A percentile compares a stretch with the other conserved stretches of the same genome.
Evolutionary conservation across 2,329 filamentous ascomycete genomes (phyloP).

Genomic region (Paecilomyces sp.): DNA sequence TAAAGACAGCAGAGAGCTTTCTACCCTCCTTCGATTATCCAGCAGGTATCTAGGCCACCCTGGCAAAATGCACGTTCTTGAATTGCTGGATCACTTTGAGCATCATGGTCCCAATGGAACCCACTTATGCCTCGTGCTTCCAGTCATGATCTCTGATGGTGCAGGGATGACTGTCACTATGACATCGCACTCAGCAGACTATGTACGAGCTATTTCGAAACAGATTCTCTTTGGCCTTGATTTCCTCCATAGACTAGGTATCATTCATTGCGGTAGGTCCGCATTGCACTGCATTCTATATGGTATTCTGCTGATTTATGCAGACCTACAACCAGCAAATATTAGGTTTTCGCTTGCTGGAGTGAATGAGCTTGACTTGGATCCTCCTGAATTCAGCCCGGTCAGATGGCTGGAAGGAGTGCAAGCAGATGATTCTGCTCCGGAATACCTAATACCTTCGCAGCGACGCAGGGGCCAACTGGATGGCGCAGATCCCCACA

Average conservation of each 20-base stretch:
- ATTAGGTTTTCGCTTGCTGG: slow-evolving; percentile 10
- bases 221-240: slow-evolving; percentile 12
- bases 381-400: slow-evolving; percentile 10
- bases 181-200: slow-evolving; percentile 3
- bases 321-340: slow-evolving; percentile 17
- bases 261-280: slow-evolving; percentile 13
- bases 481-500: slow-evolving; percentile 6
- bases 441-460: slow-evolving; percentile 13
- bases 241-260: slow-evolving; percentile 9
- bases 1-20: slow-evolving; percentile 12
- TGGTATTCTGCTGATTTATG: not conserved
- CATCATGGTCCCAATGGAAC: slow-evolving; percentile 15
- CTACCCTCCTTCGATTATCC: slow-evolving; percentile 9
- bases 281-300: not conserved
- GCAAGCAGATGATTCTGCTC: slow-evolving; percentile 8
- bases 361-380: slow-evolving; percentile 2
- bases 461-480: slow-evolving; percentile 11
- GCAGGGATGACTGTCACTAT: slow-evolving; percentile 9
- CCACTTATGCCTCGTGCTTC: slow-evolving; percentile 18
- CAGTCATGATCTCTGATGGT: slow-evolving; percentile 13
- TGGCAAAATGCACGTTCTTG: slow-evolving; percentile 12
- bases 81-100: slow-evolving; percentile 17
- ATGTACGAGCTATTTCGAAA: slow-evolving; percentile 9
- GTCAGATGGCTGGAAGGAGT: slow-evolving; percentile 12
- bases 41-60: slow-evolving; percentile 6